Evolutionary conservation across 345 rosid genomes (phyloP).

Genomic region (Linum lewisii): DNA sequence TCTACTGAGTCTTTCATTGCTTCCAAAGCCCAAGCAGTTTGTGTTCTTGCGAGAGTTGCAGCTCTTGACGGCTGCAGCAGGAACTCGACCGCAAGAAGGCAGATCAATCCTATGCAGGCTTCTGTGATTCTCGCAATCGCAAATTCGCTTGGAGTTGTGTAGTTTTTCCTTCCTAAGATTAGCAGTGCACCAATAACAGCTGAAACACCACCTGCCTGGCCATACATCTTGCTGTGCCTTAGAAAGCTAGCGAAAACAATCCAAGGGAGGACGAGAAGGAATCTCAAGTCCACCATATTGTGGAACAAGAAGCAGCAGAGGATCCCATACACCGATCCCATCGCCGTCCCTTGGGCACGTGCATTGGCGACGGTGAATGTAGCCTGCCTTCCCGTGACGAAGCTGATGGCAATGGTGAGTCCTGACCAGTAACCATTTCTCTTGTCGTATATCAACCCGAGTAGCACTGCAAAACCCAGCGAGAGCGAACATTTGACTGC

Average conservation of each 20-base stretch:
- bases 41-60: constrained; percentile 40
- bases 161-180: constrained; percentile 54
- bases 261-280: constrained; percentile 58
- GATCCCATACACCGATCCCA: constrained; percentile 66
- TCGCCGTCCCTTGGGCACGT: constrained; percentile 60
- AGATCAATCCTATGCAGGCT: constrained; percentile 46
- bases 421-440: constrained; percentile 73
- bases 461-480: constrained; percentile 49
- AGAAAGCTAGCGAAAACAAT: constrained; percentile 42
- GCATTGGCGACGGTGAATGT: constrained; percentile 49
- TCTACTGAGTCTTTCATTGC: constrained; percentile 21
- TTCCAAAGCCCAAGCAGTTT: constrained; percentile 29
- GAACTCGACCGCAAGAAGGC: constrained; percentile 40
- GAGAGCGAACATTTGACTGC: constrained; percentile 56
- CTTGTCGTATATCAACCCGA: constrained; percentile 44
- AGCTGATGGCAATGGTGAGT: constrained; percentile 56
- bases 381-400: constrained; percentile 45
- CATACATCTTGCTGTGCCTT: constrained; percentile 55
- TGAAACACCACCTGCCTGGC: constrained; percentile 50
- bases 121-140: constrained; percentile 49
- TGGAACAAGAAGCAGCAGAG: constrained; percentile 41
- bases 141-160: constrained; percentile 42
- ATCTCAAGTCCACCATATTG: constrained; percentile 26
- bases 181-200: constrained; percentile 49
- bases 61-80: constrained; percentile 46